Conservation (phyloP, 305 asterid species). For the Rubia tinctorum region DNA sequence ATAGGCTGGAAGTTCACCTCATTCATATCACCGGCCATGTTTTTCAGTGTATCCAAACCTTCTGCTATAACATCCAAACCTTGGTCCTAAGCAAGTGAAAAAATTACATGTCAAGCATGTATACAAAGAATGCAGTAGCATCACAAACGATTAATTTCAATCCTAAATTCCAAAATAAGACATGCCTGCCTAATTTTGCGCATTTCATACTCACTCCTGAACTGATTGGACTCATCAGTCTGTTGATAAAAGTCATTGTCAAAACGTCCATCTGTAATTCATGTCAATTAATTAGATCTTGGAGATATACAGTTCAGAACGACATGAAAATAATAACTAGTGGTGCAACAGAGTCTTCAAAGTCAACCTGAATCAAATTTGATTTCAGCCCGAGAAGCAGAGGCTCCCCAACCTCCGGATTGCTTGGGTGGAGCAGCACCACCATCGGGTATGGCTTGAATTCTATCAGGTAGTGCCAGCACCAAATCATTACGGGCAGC, state of each 20-base stretch:
- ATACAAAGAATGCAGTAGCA: constrained; percentile 12
- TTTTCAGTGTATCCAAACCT: constrained; percentile 83
- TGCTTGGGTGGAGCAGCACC: constrained; percentile 71
- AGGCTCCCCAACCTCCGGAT: constrained; percentile 79
- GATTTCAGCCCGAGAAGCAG: constrained; percentile 84
- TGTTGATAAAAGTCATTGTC: constrained; percentile 88
- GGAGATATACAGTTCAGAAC: not conserved
- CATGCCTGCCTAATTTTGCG: constrained; percentile 87
- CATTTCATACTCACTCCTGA: constrained; percentile 91
- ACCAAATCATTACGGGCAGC: constrained; percentile 80
- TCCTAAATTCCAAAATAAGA: constrained; percentile 17
- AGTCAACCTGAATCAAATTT: constrained; percentile 84
- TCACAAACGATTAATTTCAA: constrained; percentile 7
- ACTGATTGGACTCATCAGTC: constrained; percentile 88
- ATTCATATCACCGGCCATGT: constrained; percentile 91
- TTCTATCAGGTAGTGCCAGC: constrained; percentile 81
- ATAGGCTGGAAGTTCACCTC: constrained; percentile 56
- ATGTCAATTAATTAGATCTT: constrained; percentile 6
- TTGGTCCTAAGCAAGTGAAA: constrained; percentile 53
- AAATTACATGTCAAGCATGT: not conserved
- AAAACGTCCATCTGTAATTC: constrained; percentile 73
- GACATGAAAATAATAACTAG: constrained; percentile 7
- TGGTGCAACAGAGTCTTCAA: not conserved
- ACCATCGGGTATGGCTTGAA: constrained; percentile 91
- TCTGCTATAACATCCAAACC: constrained; percentile 85